These are phyloP conservation scores for Cladosporium austrohemisphaericum DNA, from an alignment of 2,329 filamentous ascomycete genomes.

Conservation along the genomic window DNA sequence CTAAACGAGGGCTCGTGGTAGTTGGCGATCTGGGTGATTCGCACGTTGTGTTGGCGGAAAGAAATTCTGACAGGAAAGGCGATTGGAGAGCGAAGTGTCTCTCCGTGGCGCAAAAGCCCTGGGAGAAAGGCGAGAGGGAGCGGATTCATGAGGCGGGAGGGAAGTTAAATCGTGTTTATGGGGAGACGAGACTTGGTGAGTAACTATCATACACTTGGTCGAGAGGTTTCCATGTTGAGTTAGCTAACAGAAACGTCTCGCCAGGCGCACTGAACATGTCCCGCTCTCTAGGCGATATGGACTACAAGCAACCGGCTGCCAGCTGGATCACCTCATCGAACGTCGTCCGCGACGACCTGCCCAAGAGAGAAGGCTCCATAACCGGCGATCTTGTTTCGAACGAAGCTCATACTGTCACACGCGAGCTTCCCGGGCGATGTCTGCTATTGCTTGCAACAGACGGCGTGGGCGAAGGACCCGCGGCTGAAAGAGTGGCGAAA, in stretches of 20 bases:
- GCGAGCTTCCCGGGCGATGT: conserved; percentile 1
- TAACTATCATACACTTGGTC: neutral
- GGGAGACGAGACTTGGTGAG: conserved; percentile 9
- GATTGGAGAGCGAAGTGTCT: conserved; percentile 12
- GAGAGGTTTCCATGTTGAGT: too few relatives aligned
- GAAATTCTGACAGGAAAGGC: conserved; percentile 3
- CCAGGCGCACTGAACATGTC: conserved; percentile 13
- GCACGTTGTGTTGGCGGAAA: conserved; percentile 9
- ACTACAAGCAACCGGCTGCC: conserved; percentile 12
- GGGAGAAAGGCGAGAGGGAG: conserved; percentile 7
- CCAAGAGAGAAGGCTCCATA: conserved; percentile 11
- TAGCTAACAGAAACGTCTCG: too few relatives aligned
- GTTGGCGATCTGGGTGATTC: conserved; percentile 12
- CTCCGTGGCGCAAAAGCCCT: conserved; percentile 4
- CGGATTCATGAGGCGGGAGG: conserved; percentile 11
- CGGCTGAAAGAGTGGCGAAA: neutral
- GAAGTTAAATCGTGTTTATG: conserved; percentile 10
- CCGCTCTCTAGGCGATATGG: conserved; percentile 8
- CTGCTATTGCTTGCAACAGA: conserved; percentile 4
- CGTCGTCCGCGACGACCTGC: conserved; percentile 6
- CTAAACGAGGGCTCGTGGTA: neutral
- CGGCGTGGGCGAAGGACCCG: conserved; percentile 9
- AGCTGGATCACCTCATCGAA: conserved; percentile 9
- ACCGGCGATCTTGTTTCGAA: conserved; percentile 12
- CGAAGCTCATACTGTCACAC: conserved; percentile 4